Base-by-base conservation (phyloP, 768 basidiomycete species). In the Phanerochaete sordida region DNA sequence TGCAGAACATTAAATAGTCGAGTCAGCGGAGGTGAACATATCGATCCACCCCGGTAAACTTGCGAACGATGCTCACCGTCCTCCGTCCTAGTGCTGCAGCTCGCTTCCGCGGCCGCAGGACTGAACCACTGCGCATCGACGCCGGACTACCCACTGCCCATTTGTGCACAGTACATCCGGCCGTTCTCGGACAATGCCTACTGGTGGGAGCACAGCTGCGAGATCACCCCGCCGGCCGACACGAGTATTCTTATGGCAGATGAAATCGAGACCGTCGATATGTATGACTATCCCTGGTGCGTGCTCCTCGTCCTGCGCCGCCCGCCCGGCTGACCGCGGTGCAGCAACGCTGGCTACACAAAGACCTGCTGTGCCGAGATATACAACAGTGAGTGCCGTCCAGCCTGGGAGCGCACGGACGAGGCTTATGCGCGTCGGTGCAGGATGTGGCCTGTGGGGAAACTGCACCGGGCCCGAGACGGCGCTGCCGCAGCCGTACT, bases 381-480 rank as follows among this genome's bases (percentile, higher is more conserved):
- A n/a, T n/a, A 24, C 56, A 27, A 21, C 33, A 12, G 47, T 47
- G 23, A 49, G 45, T 5, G n/a, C n/a, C n/a, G n/a, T n/a, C n/a
- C n/a, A n/a, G n/a, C n/a, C n/a, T n/a, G n/a, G n/a, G n/a, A n/a
- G n/a, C n/a, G n/a, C n/a, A n/a, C n/a, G n/a, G n/a, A n/a, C n/a
- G n/a, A n/a, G n/a, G 23, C 54, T 27, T 21, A 44, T 16, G 19
- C 7, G 23, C 28, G 43, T n/a, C n/a, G n/a, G n/a, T n/a, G n/a
- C n/a, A 33, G 31, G 15, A 19, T 60, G 37, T 51, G 35, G 23
- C 3, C 13, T 5, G 23, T 52, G 37, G 27, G 44, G 46, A 26
- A 51, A 60, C 51, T 60, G 58, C 33, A 35, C 43, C 30, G 58
- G 58, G 21, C 58, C 39, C n/a, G 50, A 27, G 58, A 60, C 58